These are phyloP conservation scores for Zygotorulaspora chibaensis DNA, from an alignment of 805 yeast genomes.

Conservation along the genomic window DNA sequence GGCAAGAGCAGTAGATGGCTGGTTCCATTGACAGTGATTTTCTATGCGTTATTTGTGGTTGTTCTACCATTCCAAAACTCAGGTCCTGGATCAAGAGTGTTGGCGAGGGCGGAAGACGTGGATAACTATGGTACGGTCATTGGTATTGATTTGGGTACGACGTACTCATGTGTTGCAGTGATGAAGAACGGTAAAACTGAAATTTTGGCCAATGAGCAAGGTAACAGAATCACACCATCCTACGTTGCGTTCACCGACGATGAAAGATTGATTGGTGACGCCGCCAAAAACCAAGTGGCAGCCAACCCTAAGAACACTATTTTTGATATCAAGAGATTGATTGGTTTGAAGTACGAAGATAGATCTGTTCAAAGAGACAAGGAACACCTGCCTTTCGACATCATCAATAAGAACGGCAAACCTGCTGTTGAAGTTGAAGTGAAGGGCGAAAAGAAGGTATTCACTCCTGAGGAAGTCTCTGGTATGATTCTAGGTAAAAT, in stretches of 20 bases:
- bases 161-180: conserved; percentile 94
- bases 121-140: conserved; percentile 64
- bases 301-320: conserved; percentile 81
- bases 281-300: conserved; percentile 95
- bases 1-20: conserved; percentile 36
- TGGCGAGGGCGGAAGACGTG: conserved; percentile 37
- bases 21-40: conserved; percentile 42
- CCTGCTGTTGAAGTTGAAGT: conserved; percentile 76
- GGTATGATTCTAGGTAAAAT: conserved; percentile 89
- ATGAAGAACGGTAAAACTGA: conserved; percentile 84
- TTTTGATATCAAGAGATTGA: conserved; percentile 87
- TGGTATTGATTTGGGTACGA: conserved; percentile 96
- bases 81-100: conserved; percentile 27
- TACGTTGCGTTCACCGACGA: conserved; percentile 90
- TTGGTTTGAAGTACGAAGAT: conserved; percentile 78
- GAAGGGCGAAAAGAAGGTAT: conserved; percentile 68
- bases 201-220: conserved; percentile 92
- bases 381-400: conserved; percentile 75
- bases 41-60: conserved; percentile 31
- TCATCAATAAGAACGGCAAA: conserved; percentile 68
- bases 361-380: conserved; percentile 74
- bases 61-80: conserved; percentile 29
- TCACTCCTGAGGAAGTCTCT: conserved; percentile 90
- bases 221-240: conserved; percentile 95
- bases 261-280: conserved; percentile 92